phyloP scores from a whole-genome alignment of 2,329 filamentous ascomycete species.

The Sclerotinia spermophila region DNA sequence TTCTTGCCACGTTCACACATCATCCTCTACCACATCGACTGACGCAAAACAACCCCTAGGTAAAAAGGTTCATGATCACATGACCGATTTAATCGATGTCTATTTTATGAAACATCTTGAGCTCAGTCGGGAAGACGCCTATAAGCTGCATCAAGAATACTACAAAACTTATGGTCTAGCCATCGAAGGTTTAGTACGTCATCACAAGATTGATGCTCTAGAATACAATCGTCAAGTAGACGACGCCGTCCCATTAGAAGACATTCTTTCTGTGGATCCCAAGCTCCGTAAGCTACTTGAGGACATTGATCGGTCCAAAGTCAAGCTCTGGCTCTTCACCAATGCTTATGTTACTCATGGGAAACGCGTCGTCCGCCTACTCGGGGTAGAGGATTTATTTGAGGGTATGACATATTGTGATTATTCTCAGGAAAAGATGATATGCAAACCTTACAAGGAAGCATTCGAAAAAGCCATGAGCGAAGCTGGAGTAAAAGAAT shows the following conservation, averaged over 20 bases:
- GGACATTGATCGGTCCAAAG: slow-evolving; percentile 78
- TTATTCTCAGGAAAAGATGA: slow-evolving; percentile 67
- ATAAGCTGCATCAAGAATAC: slow-evolving; percentile 82
- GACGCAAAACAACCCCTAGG: slow-evolving; percentile 43
- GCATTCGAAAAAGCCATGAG: slow-evolving; percentile 89
- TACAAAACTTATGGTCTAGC: slow-evolving; percentile 96
- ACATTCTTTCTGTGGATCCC: slow-evolving; percentile 74
- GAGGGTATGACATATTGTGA: slow-evolving; percentile 95
- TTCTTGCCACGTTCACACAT: not conserved
- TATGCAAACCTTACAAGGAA: slow-evolving; percentile 80
- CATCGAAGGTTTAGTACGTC: slow-evolving; percentile 87
- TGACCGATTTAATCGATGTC: slow-evolving; percentile 73
- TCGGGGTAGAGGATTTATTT: slow-evolving; percentile 83
- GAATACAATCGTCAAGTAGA: slow-evolving; percentile 95
- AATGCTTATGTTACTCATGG: slow-evolving; percentile 93
- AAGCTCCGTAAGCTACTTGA: slow-evolving; percentile 71
- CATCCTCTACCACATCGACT: not conserved
- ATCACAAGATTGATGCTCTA: slow-evolving; percentile 92
- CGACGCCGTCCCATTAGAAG: slow-evolving; percentile 84
- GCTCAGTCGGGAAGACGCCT: slow-evolving; percentile 73
- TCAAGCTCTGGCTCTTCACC: slow-evolving; percentile 90
- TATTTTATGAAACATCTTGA: slow-evolving; percentile 62
- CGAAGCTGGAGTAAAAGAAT: slow-evolving; percentile 68
- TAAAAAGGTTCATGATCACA: slow-evolving; percentile 79
- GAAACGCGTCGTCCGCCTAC: slow-evolving; percentile 72